phyloP scores from a whole-genome alignment of 805 yeast genomes.

The Zygosaccharomyces lentus region DNA sequence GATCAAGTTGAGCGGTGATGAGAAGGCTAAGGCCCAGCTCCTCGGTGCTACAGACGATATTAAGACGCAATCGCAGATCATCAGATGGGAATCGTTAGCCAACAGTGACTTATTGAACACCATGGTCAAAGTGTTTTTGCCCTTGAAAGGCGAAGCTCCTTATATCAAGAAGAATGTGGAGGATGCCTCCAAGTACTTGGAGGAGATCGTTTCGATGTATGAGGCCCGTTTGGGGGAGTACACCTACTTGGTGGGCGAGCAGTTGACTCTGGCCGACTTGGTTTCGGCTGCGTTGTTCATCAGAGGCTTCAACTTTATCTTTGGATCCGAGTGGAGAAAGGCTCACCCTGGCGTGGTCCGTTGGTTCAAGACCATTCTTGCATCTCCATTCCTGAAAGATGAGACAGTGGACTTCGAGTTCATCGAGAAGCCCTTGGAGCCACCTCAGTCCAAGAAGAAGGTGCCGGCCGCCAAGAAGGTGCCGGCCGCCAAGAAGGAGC shows the following conservation, averaged over 20 bases:
- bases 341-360: constrained; percentile 60
- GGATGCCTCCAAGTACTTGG: constrained; percentile 38
- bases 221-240: constrained; percentile 56
- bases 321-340: constrained; percentile 62
- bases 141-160: constrained; percentile 62
- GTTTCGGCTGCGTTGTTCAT: constrained; percentile 20
- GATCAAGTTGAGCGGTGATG: constrained; percentile 35
- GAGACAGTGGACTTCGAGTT: constrained; percentile 50
- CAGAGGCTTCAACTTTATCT: constrained; percentile 43
- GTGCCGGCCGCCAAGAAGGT: constrained; percentile 38
- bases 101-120: constrained; percentile 60
- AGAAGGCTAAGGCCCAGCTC: constrained; percentile 40
- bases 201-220: constrained; percentile 39
- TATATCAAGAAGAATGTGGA: constrained; percentile 75
- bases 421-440: constrained; percentile 54
- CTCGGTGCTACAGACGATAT: constrained; percentile 45
- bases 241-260: constrained; percentile 76
- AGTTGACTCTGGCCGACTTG: constrained; percentile 41
- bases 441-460: constrained; percentile 68
- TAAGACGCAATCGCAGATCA: constrained; percentile 45
- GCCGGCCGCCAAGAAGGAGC: constrained; percentile 40
- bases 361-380: constrained; percentile 62
- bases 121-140: constrained; percentile 48
- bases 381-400: constrained; percentile 45
- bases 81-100: constrained; percentile 74